Conservation (phyloP, 2,329 filamentous ascomycete species). For the Colletotrichum agaves region DNA sequence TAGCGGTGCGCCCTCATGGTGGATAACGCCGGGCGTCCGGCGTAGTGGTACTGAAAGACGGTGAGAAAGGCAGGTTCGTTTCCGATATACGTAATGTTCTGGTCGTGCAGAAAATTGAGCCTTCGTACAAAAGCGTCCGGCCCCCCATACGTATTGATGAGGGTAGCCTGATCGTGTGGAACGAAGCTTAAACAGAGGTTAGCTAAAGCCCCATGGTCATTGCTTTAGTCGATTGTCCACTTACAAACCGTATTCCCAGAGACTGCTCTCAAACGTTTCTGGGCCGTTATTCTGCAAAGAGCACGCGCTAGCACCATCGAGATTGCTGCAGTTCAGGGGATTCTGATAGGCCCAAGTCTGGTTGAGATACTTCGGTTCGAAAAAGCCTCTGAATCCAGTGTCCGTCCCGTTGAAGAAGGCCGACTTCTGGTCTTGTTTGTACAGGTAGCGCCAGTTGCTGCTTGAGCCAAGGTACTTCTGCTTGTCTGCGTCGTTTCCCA, state of each 20-base stretch:
- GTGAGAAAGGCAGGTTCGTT: constrained; percentile 71
- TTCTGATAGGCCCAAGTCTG: constrained; percentile 76
- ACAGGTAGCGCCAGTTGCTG: constrained; percentile 76
- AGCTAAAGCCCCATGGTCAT: neutral
- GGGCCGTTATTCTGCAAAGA: constrained; percentile 68
- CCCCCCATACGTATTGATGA: constrained; percentile 71
- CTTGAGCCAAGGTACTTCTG: constrained; percentile 69
- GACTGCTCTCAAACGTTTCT: constrained; percentile 78
- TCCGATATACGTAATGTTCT: constrained; percentile 72
- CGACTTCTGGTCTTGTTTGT: constrained; percentile 68
- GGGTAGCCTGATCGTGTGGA: constrained; percentile 61
- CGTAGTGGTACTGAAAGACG: constrained; percentile 77
- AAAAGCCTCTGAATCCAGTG: constrained; percentile 76
- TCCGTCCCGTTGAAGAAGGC: constrained; percentile 61
- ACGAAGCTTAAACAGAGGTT: constrained; percentile 53
- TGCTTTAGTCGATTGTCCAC: constrained; percentile 39
- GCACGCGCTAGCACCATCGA: constrained; percentile 66
- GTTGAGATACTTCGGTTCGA: constrained; percentile 75
- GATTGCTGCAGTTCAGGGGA: constrained; percentile 69
- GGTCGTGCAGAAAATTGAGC: constrained; percentile 72
- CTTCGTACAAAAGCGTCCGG: constrained; percentile 65
- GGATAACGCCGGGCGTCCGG: constrained; percentile 68
- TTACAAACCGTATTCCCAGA: constrained; percentile 79
- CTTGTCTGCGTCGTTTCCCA: constrained; percentile 65
- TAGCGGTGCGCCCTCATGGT: constrained; percentile 69